Base-by-base conservation (phyloP, 257 asterid genomes). In the Solanum raphanifolium region DNA sequence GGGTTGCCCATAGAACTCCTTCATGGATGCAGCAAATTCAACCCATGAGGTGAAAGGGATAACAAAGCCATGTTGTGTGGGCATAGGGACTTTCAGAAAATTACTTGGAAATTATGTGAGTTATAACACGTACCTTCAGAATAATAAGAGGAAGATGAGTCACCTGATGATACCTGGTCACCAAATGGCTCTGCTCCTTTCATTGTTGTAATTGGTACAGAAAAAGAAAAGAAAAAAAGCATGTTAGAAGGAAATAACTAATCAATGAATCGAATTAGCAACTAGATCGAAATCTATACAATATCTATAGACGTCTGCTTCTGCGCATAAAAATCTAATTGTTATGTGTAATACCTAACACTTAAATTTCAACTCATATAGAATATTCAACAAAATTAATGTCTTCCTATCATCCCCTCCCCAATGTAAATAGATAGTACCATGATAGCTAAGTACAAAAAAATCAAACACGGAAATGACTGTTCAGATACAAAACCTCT, bases 1-100 rank as follows among this genome's bases (percentile, higher is more conserved):
- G 41, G 11, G 41, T 38, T 38, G 11, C 41, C 41, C 41, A 38
- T 38, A 38, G 10, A 38, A 38, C 0, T 38, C 41, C 41, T 38
- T 38, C 41, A 38, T 38, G 0, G 41, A 7, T 38, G 41, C 10
- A 8, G 3, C 11, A 38, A 38, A 38, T 8, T 11, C 41, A 38
- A 38, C 41, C 41, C 99, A 96, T 20, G 98, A 92, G 29, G 88
- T 92, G 85, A 84, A 95, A 27, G 97, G 97, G 75, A 95, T 90
- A 20, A 90, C 52, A 3, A 95, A 88, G 88, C 93, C 91, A 10
- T 92, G 92, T 9, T 3, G 89, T 4, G 90, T 66, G 35, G 98
- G 98, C 35, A 95, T 20, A 1, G 93, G 95, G 66, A 96, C 91
- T 88, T 32, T 31, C n/a, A 71, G 39, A 71, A 38, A 71, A 36